These are phyloP conservation scores for Lipomyces kockii DNA, from an alignment of 805 yeast genomes.

Conservation along the genomic window DNA sequence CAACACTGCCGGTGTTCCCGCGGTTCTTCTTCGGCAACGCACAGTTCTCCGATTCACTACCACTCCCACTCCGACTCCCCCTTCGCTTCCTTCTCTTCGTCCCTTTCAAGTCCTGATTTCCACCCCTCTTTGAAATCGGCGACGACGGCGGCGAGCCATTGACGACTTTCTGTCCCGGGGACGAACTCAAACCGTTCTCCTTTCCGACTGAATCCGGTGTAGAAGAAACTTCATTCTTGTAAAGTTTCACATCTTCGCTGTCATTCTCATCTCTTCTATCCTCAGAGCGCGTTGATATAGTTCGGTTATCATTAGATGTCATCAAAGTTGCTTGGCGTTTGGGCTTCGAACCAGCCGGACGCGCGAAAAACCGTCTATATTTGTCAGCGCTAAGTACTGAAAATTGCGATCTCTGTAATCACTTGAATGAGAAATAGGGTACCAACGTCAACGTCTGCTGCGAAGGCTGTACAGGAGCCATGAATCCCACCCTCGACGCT, in stretches of 20 bases:
- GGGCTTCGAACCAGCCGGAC: slow-evolving; percentile 25
- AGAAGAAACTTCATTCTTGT: background rate
- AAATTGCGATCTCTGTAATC: background rate
- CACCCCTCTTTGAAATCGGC: background rate
- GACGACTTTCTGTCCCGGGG: background rate
- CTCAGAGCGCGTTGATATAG: background rate
- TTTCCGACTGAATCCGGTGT: slow-evolving; percentile 4
- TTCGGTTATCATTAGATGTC: background rate
- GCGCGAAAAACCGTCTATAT: slow-evolving; percentile 23
- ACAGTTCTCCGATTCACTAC: background rate
- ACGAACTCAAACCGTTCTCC: background rate
- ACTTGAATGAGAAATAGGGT: background rate
- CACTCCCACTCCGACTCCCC: slow-evolving; percentile 1
- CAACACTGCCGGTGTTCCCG: background rate
- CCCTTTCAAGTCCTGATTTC: slow-evolving; percentile 4
- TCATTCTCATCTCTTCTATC: background rate
- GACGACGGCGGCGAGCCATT: slow-evolving; percentile 4
- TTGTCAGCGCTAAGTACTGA: too few relatives aligned
- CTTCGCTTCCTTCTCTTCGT: slow-evolving; percentile 6
- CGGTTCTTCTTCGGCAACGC: background rate
- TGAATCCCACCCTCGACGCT: background rate
- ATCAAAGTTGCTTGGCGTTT: slow-evolving; percentile 29
- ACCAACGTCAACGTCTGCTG: slow-evolving; percentile 11
- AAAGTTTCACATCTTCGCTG: background rate
- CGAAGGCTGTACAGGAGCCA: slow-evolving; percentile 3